Percentiles rank a stretch among this genome's conserved stretches.
Evolutionary conservation across 345 rosid species (phyloP).

Genomic region (Salix dunnii): DNA sequence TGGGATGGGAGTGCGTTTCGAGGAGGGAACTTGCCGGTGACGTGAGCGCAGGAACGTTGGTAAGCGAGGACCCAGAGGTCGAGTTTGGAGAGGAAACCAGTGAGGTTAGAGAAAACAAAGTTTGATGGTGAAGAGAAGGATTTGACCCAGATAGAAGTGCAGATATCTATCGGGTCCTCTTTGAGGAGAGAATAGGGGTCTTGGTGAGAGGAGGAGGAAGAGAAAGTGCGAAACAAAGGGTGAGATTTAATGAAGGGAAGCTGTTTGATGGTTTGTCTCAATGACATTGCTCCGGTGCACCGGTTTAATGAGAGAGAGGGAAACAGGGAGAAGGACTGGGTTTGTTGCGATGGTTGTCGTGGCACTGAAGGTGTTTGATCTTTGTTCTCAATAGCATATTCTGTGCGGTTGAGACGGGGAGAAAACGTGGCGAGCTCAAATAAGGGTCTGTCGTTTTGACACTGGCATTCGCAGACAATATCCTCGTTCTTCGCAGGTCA

Average conservation of each 20-base stretch:
- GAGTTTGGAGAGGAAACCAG: conserved; percentile 82
- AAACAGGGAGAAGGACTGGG: neutral
- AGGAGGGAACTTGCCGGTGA: conserved; percentile 86
- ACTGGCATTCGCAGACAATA: conserved; percentile 22
- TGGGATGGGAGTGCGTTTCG: conserved; percentile 65
- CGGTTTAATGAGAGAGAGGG: neutral
- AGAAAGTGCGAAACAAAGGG: conserved; percentile 10
- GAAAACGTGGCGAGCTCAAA: neutral
- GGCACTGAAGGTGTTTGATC: neutral
- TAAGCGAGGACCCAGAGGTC: conserved; percentile 94
- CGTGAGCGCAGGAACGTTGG: conserved; percentile 75
- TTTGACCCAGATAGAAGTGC: conserved; percentile 83
- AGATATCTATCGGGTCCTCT: conserved; percentile 78
- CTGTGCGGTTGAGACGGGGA: neutral
- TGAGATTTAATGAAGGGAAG: conserved; percentile 28
- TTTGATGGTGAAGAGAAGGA: conserved; percentile 66
- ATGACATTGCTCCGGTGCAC: conserved; percentile 25
- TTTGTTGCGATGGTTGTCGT: neutral
- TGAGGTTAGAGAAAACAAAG: conserved; percentile 59
- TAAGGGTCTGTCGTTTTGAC: neutral
- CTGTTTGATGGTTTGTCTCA: conserved; percentile 64
- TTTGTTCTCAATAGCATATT: neutral
- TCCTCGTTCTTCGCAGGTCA: too few relatives aligned
- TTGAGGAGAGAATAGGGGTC: conserved; percentile 66
- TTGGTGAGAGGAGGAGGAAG: conserved; percentile 37